Evolutionary conservation across 108 stramenopile species (phyloP).

Genomic region (Seminavis robusta): DNA sequence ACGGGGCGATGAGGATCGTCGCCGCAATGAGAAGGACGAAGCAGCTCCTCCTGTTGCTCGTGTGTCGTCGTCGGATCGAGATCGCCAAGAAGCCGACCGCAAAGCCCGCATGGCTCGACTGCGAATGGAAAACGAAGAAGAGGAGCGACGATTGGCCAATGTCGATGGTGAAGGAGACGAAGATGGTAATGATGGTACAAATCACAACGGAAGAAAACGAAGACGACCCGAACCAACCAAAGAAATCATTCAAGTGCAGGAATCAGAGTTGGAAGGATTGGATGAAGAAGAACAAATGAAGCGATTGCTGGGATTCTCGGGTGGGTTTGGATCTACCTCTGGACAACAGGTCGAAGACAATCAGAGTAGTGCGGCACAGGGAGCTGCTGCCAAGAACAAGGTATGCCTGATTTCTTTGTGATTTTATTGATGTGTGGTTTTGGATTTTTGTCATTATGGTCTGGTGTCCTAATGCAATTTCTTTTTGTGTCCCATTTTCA

Average conservation of each 20-base stretch:
- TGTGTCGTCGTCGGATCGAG: no score
- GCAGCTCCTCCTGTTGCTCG: no score
- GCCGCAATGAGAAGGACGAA: no score
- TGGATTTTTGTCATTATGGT: no score
- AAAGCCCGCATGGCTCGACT: constrained; percentile 78
- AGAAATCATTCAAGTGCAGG: constrained; percentile 36
- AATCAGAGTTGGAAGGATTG: constrained; percentile 52
- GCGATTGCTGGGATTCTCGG: constrained; percentile 80
- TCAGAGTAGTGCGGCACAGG: constrained; percentile 82
- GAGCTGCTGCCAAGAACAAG: constrained; percentile 89
- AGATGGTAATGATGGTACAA: constrained; percentile 4
- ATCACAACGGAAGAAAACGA: background rate
- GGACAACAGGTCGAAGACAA: constrained; percentile 91
- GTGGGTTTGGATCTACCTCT: constrained; percentile 92
- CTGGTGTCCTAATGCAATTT: no score
- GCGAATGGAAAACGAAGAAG: constrained; percentile 68
- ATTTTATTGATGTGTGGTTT: no score
- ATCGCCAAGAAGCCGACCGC: constrained; percentile 9
- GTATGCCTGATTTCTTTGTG: no score
- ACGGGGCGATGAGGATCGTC: no score
- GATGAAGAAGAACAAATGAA: constrained; percentile 88
- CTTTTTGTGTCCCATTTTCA: no score
- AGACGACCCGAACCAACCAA: constrained; percentile 29
- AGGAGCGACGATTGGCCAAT: constrained; percentile 36
- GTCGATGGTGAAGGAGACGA: constrained; percentile 2